Evolutionary conservation across 1,139 yeast species (phyloP).

Genomic region (Suhomyces coccinellae): DNA sequence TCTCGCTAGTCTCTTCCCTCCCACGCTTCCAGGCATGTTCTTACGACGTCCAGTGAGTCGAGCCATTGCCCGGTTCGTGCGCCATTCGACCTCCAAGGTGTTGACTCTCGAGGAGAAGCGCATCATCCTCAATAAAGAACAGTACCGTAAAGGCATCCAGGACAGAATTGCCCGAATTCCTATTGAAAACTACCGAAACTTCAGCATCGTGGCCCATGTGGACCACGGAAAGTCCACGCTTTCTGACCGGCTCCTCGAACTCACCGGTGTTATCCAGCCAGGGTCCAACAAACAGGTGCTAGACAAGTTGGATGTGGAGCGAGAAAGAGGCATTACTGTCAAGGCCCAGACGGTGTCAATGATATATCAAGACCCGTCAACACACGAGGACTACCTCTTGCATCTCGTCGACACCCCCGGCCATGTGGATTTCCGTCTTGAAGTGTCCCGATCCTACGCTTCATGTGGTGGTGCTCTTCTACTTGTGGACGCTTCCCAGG

Average conservation of each 20-base stretch:
- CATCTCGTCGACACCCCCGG: constrained; percentile 98
- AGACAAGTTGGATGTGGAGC: constrained; percentile 59
- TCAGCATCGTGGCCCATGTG: constrained; percentile 94
- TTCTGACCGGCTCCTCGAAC: constrained; percentile 80
- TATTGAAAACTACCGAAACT: constrained; percentile 78
- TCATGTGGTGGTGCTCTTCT: constrained; percentile 94
- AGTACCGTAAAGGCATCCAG: constrained; percentile 33
- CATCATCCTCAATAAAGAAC: constrained; percentile 33
- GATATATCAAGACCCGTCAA: constrained; percentile 70
- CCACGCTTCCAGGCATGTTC: not conserved
- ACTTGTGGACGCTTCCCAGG: constrained; percentile 92
- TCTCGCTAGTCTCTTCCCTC: not conserved
- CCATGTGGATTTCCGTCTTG: constrained; percentile 94
- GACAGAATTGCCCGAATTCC: constrained; percentile 75
- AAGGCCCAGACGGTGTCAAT: constrained; percentile 96
- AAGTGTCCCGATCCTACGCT: constrained; percentile 90
- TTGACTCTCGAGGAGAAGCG: constrained; percentile 30
- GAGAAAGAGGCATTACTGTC: constrained; percentile 82
- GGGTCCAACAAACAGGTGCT: constrained; percentile 82
- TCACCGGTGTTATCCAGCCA: constrained; percentile 84
- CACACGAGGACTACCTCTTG: constrained; percentile 65
- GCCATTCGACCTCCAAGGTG: constrained; percentile 10
- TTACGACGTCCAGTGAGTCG: not conserved
- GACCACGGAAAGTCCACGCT: constrained; percentile 96
- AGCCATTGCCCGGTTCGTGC: not conserved